Conservation (phyloP, 768 basidiomycete genomes). For the Suillus fuscotomentosus region DNA sequence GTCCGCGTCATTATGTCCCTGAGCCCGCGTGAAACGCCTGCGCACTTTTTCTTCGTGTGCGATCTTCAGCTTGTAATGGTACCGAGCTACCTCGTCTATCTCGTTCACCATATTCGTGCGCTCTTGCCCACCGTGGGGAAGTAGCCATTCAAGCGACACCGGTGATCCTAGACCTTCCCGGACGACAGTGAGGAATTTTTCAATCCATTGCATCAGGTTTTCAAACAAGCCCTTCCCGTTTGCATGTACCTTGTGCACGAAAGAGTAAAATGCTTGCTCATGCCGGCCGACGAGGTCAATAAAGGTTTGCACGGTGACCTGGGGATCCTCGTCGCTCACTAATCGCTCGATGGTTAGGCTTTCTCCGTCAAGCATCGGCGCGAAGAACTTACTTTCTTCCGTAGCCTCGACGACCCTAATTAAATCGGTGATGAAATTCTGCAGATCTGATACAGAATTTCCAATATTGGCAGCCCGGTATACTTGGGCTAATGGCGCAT, state of each 20-base stretch:
- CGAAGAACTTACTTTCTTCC: conserved; percentile 71
- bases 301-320: conserved; percentile 85
- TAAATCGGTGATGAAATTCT: conserved; percentile 92
- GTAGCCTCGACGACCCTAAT: conserved; percentile 91
- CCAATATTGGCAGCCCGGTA: conserved; percentile 97
- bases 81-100: conserved; percentile 84
- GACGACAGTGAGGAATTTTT: conserved; percentile 86
- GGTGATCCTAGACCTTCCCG: conserved; percentile 81
- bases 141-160: conserved; percentile 77
- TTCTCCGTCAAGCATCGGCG: background rate
- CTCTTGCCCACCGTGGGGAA: conserved; percentile 80
- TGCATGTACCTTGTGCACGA: conserved; percentile 98
- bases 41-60: conserved; percentile 90
- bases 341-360: conserved; percentile 8
- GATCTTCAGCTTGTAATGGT: conserved; percentile 94
- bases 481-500: conserved; percentile 92
- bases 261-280: conserved; percentile 93
- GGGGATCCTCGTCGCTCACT: conserved; percentile 86
- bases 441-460: conserved; percentile 88
- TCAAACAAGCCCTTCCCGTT: conserved; percentile 95
- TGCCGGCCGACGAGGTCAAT: conserved; percentile 92
- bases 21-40: conserved; percentile 72
- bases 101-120: conserved; percentile 78
- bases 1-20: conserved; percentile 50
- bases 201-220: conserved; percentile 94